Conservation (phyloP, 225 moss, liverwort and hornwort species). For the Neckera pumila region DNA sequence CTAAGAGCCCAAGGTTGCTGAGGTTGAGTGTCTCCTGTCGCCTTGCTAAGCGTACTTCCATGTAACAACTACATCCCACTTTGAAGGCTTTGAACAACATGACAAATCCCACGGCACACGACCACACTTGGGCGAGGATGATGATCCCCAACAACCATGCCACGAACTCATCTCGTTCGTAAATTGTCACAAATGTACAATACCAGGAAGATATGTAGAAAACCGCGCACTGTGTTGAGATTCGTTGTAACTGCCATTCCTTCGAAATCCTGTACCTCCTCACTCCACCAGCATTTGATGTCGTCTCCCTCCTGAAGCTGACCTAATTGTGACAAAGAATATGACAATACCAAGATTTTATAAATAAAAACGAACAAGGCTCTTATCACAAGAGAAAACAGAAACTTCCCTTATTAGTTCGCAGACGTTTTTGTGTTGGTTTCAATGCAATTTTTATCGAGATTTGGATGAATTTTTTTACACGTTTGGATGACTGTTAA, state of each 20-base stretch:
- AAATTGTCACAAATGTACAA: neutral
- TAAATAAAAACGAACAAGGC: neutral
- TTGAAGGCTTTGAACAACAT: neutral
- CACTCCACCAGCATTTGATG: neutral
- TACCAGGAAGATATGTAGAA: neutral
- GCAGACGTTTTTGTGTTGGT: neutral
- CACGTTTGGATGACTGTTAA: neutral
- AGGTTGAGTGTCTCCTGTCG: neutral
- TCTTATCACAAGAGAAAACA: neutral
- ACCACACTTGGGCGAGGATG: constrained; percentile 3
- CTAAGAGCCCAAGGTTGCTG: neutral
- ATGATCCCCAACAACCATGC: neutral
- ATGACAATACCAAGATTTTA: neutral
- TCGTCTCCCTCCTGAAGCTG: no score
- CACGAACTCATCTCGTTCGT: neutral
- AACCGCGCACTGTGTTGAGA: neutral
- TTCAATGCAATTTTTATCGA: neutral
- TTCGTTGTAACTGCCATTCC: constrained; percentile 6
- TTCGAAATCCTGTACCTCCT: neutral
- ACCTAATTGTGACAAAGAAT: neutral
- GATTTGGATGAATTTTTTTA: neutral
- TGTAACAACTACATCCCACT: neutral
- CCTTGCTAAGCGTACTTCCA: neutral
- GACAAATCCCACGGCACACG: neutral
- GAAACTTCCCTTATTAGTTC: neutral